Evolutionary conservation across 768 basidiomycete genomes (phyloP).

Genomic region (Scleroderma citrinum): DNA sequence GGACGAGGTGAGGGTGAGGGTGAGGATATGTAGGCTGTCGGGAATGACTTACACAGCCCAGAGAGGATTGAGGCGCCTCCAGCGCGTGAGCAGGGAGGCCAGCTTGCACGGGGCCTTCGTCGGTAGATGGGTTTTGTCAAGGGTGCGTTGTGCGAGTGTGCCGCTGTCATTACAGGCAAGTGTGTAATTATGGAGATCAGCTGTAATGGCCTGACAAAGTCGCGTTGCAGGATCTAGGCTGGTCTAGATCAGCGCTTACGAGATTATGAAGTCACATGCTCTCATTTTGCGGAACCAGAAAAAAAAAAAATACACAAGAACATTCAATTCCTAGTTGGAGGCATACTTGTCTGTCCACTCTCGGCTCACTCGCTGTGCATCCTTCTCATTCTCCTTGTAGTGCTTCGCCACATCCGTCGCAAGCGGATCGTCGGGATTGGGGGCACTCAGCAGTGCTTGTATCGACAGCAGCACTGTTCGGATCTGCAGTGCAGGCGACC

Average conservation of each 20-base stretch:
- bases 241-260: constrained; percentile 10
- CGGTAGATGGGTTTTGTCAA: constrained; percentile 8
- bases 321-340: constrained; percentile 15
- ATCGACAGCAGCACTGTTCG: constrained; percentile 95
- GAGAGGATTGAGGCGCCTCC: constrained; percentile 2
- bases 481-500: constrained; percentile 98
- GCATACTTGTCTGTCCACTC: constrained; percentile 97
- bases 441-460: constrained; percentile 93
- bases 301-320: neutral
- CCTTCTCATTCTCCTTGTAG: constrained; percentile 96
- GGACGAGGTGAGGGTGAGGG: constrained; percentile 3
- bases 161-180: neutral
- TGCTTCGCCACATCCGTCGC: constrained; percentile 96
- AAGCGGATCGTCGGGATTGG: constrained; percentile 94
- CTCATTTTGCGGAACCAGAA: neutral
- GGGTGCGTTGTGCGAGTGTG: neutral
- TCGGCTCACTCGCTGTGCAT: constrained; percentile 84
- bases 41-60: constrained; percentile 12
- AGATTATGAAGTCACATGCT: constrained; percentile 4
- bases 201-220: constrained; percentile 3
- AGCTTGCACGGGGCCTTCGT: neutral
- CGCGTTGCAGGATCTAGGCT: constrained; percentile 20
- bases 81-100: neutral
- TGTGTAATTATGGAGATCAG: constrained; percentile 12
- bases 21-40: constrained; percentile 4